Evolutionary conservation across 2,329 filamentous ascomycete genomes (phyloP), one percentile per base, ranked within the genome.

Genomic region (Talaromyces sp.): DNA sequence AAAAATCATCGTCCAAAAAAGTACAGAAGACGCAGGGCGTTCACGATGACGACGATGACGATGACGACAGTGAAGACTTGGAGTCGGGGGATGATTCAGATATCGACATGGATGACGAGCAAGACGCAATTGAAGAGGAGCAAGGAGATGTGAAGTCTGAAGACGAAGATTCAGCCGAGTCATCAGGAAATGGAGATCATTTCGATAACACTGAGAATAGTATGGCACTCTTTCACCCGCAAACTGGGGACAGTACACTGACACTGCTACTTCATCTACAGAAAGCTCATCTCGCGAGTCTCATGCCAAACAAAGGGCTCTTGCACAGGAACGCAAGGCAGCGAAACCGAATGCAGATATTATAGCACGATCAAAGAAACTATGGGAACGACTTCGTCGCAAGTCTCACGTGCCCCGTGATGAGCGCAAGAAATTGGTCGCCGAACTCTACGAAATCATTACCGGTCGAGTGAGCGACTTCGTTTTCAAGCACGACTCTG

Each of bases 401-500:
- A 98, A 98, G 79, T 96, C 93, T 2, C 91, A 97, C 69, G 91
- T 99, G 1, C 89, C 92, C 46, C 87, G 89, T 69, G 90, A 96
- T 43, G 93, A 99, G 80, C 86, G 95, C 64, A 89, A 93, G 75
- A 84, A 89, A 73, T 84, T 99, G 46, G 89, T 98, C 54, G 85
- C 88, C 62, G 93, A 99, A 79, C 84, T 99, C 27, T 98, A 96
- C 75, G 83, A 84, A 60, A 96, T 99, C 70, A 90, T 97, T 69
- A 95, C 90, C 26, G 93, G 93, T 58, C 86, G 90, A 61, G 89
- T 98, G 69, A 91, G 91, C 76, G 95, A 98, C 64, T 96, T 98
- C 67, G 93, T 97, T 21, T 90, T 99, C 79, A 99, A 99, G 84
- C 95, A 99, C 75, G 95, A 99, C 73, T 91, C 92, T 38, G 93